Evolutionary conservation across 2,329 filamentous ascomycete species (phyloP), one percentile per base, ranked within the genome.

Genomic region (Ramularia endophylla): DNA sequence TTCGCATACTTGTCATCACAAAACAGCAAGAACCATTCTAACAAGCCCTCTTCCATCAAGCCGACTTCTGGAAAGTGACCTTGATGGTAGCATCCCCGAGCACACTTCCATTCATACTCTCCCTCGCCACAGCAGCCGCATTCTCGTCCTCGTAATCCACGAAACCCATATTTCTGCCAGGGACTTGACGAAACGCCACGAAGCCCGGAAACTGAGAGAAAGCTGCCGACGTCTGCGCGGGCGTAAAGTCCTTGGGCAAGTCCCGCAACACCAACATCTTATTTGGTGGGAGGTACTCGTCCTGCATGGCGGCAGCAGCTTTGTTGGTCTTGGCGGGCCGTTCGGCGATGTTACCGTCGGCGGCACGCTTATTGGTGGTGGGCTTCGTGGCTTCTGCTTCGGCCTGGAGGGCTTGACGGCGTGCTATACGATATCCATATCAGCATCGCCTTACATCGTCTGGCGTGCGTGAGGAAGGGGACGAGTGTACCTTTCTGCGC

Each of bases 211-310:
- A 98, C 36, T 85, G 81, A 37, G 81, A 80, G 67, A 97, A 98
- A 48, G 97, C 80, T 22, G 75, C 74, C 0, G 81, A 83, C 40
- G 98, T 77, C 17, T 75, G 78, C 50, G 94, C 88, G 57, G 86
- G 80, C 63, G 85, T 85, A 66, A 85, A 87, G 51, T 87, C 85
- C 50, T 90, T 86, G 7, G 92, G 89, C 27, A 98, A 68, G 57
- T 97, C 90, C 69, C 94, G 87, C 47, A 97, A 72, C 69, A 97
- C 94, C 27, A 98, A 77, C 53, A 88, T 94, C 71, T 95, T 95
- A 77, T 97, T 97, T 27, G 92, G 90, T 3, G 90, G 90, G 3
- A 97, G 78, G 65, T 95, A 97, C 68, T 98, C 92, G 75, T 97
- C 92, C n/a, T 89, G 88, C 13, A 97, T 82, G 41, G 88, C 83